These are phyloP conservation scores for Cynanchum wilfordii DNA, from an alignment of 257 asterid species.

Conservation along the genomic window DNA sequence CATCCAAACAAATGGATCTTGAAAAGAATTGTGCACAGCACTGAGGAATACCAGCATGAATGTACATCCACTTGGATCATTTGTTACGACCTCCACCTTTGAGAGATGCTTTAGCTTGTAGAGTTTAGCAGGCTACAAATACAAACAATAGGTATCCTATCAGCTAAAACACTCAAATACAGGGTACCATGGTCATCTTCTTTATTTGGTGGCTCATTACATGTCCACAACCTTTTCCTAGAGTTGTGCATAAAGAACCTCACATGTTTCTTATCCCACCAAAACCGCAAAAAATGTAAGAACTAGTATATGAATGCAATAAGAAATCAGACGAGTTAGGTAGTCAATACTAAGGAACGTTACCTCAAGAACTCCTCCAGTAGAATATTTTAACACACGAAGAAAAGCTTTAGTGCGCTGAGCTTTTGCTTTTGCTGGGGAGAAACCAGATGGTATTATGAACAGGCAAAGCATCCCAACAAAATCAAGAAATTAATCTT, in stretches of 20 bases:
- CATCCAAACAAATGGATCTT: constrained; percentile 7
- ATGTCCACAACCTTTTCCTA: background rate
- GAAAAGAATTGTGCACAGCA: constrained; percentile 5
- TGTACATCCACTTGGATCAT: constrained; percentile 98
- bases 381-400: constrained; percentile 85
- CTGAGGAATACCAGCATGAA: constrained; percentile 65
- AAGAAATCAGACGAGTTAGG: background rate
- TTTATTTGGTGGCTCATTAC: background rate
- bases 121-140: constrained; percentile 67
- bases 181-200: background rate
- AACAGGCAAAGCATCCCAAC: background rate
- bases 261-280: background rate
- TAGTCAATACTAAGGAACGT: background rate
- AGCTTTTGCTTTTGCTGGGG: constrained; percentile 71
- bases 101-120: constrained; percentile 97
- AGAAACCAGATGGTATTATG: constrained; percentile 25
- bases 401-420: constrained; percentile 89
- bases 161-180: constrained; percentile 14
- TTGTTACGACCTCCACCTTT: constrained; percentile 82
- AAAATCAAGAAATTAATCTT: constrained; percentile 8
- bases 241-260: background rate
- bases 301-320: background rate
- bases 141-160: constrained; percentile 18
- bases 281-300: background rate
- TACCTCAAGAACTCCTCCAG: constrained; percentile 95